phyloP scores from a whole-genome alignment of 495 filamentous ascomycete species.

The Aspergillus taichungensis region DNA sequence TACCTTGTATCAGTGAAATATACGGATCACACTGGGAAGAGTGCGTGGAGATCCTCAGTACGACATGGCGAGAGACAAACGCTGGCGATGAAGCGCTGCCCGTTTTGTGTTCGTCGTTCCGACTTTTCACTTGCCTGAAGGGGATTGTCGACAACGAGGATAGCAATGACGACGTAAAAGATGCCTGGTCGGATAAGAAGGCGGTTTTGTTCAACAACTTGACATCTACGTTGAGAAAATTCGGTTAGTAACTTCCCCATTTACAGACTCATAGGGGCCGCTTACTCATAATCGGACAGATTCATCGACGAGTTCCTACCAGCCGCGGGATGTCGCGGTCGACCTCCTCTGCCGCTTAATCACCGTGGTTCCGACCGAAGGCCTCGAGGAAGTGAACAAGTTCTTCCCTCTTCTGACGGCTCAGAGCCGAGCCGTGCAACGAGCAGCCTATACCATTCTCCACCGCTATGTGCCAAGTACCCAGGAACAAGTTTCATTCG shows the following conservation, averaged over 20 bases:
- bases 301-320: conserved; percentile 43
- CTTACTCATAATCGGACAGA: conserved; percentile 23
- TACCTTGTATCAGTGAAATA: conserved; percentile 63
- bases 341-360: conserved; percentile 57
- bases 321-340: conserved; percentile 63
- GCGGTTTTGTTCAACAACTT: conserved; percentile 44
- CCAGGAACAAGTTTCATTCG: conserved; percentile 79
- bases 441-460: conserved; percentile 71
- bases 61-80: conserved; percentile 41
- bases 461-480: conserved; percentile 62
- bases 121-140: conserved; percentile 55
- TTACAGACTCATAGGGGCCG: neutral
- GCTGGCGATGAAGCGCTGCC: conserved; percentile 45
- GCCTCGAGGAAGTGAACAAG: conserved; percentile 47
- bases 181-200: conserved; percentile 53
- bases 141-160: conserved; percentile 49
- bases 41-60: conserved; percentile 47
- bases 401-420: conserved; percentile 67
- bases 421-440: conserved; percentile 65
- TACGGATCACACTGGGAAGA: conserved; percentile 83
- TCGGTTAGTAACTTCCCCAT: conserved; percentile 25
- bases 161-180: conserved; percentile 77
- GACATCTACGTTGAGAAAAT: conserved; percentile 38
- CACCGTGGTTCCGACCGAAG: conserved; percentile 45
- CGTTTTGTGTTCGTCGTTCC: conserved; percentile 58